A percentile compares a stretch with the other conserved stretches of the same genome.
These are phyloP conservation scores for Halophytophthora polymorphica DNA, from an alignment of 352 stramenopile genomes.

Conservation along the genomic window DNA sequence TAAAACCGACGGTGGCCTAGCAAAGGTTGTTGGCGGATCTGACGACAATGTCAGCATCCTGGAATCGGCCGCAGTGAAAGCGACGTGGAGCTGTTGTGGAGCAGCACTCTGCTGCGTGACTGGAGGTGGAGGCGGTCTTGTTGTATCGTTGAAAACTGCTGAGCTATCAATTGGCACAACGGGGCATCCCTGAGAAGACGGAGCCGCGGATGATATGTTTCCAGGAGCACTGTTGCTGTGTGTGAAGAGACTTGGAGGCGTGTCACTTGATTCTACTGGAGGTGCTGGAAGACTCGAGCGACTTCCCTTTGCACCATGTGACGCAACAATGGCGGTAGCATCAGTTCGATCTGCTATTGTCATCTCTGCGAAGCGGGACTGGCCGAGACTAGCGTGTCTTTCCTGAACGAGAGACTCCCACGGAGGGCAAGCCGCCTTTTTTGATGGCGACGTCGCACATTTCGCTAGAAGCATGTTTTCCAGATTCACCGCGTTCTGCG, in stretches of 20 bases:
- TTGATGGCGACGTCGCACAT: constrained; percentile 65
- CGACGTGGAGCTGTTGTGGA: constrained; percentile 1
- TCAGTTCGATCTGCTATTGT: constrained; percentile 1
- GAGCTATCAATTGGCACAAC: constrained; percentile 15
- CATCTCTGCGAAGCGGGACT: constrained; percentile 4
- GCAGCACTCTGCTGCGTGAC: constrained; percentile 1
- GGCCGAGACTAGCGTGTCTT: constrained; percentile 46
- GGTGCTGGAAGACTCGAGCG: constrained; percentile 11
- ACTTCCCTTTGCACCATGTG: constrained; percentile 2
- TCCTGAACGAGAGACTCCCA: constrained; percentile 78
- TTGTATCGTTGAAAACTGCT: constrained; percentile 2
- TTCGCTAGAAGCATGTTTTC: constrained; percentile 76
- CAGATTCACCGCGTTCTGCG: constrained; percentile 53
- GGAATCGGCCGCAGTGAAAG: constrained; percentile 4
- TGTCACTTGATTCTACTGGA: background rate
- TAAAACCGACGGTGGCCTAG: constrained; percentile 11
- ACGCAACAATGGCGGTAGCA: background rate
- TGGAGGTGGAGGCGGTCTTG: constrained; percentile 8
- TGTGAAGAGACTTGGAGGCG: constrained; percentile 2
- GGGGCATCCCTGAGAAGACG: constrained; percentile 9
- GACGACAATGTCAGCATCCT: constrained; percentile 3
- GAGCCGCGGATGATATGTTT: constrained; percentile 9
- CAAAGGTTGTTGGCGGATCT: constrained; percentile 2
- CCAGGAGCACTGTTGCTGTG: constrained; percentile 11
- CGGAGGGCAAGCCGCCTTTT: constrained; percentile 62